Conservation (phyloP, 2,329 filamentous ascomycete species). For the Colletotrichum sp. region DNA sequence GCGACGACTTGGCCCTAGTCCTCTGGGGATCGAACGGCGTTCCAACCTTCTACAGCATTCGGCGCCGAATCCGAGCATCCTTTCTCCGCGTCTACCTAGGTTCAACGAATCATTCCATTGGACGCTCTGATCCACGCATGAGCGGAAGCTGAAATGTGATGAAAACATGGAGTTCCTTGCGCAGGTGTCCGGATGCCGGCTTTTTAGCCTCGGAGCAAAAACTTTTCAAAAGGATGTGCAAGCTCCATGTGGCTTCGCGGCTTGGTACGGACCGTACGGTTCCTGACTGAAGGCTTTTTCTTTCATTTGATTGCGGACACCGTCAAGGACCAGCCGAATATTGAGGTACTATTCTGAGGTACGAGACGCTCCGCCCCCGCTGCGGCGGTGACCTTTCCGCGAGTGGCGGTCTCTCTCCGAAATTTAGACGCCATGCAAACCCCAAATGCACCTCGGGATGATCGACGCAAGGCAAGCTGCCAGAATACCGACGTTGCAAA, state of each 20-base stretch:
- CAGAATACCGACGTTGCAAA: neutral
- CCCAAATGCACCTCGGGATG: neutral
- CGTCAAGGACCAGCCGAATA: neutral
- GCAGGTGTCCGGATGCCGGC: neutral
- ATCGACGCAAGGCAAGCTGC: conserved; percentile 1
- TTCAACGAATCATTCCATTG: neutral
- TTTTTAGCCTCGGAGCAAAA: neutral
- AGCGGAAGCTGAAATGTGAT: neutral
- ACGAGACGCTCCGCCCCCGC: neutral
- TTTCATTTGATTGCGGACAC: neutral
- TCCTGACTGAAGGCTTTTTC: neutral
- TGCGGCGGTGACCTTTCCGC: neutral
- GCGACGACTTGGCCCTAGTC: neutral
- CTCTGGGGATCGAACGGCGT: neutral
- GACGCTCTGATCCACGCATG: neutral
- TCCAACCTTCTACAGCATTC: conserved; percentile 4
- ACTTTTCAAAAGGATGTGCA: neutral
- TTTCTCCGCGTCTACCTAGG: neutral
- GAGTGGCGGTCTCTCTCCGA: neutral
- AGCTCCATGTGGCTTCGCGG: neutral
- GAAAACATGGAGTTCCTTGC: conserved; percentile 1
- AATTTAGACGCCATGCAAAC: neutral
- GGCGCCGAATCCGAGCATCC: neutral
- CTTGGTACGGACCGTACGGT: neutral
- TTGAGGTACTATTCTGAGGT: neutral